These are phyloP conservation scores for Eucalyptus globulus DNA, from an alignment of 345 rosid species.

Conservation along the genomic window DNA sequence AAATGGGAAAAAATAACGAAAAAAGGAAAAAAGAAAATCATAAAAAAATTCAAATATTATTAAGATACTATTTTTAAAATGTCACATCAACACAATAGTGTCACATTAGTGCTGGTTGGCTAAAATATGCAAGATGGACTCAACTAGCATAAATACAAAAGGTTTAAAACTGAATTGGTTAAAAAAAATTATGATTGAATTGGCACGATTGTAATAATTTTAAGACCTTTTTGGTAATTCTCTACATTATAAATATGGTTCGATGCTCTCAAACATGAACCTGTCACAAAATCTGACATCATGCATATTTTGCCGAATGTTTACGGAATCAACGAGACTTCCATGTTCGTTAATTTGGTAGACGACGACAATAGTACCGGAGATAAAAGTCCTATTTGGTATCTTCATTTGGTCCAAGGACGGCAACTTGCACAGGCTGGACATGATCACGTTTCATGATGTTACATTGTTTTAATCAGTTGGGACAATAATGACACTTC, in stretches of 20 bases:
- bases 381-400: background rate
- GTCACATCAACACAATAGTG: too few species aligned
- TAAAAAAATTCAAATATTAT: too few species aligned
- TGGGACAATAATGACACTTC: background rate
- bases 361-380: background rate
- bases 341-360: background rate
- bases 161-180: fast-evolving
- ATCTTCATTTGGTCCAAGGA: background rate
- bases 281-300: background rate
- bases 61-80: too few species aligned
- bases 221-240: too few species aligned
- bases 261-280: background rate
- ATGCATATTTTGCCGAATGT: background rate
- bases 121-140: fast-evolving
- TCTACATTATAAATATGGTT: background rate
- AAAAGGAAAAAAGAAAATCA: too few species aligned
- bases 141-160: too few species aligned
- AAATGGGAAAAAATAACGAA: too few species aligned
- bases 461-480: background rate
- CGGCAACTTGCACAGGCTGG: background rate
- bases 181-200: too few species aligned
- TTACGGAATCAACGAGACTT: background rate
- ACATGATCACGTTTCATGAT: background rate
- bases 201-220: too few species aligned
- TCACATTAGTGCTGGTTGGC: fast-evolving